Conservation (phyloP, 139 green algal species). For the Astrephomene gubernaculifera region DNA sequence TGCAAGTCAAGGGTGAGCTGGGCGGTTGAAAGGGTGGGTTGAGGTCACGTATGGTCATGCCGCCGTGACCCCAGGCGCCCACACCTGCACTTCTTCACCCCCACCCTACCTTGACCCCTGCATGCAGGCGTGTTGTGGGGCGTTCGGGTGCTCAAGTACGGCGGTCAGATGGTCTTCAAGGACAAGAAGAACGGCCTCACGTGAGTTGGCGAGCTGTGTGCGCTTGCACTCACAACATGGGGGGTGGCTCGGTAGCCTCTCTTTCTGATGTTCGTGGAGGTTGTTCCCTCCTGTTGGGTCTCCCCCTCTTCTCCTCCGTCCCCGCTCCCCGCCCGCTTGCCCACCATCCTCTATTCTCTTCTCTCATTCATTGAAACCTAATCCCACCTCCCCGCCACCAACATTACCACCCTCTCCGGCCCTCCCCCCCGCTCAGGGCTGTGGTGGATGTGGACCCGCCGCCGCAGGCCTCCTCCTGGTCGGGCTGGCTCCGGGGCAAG, state of each 20-base stretch:
- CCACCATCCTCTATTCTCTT: neutral
- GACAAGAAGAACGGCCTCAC: constrained; percentile 64
- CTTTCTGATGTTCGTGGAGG: neutral
- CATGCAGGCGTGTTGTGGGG: constrained; percentile 67
- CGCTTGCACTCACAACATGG: neutral
- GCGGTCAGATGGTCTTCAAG: constrained; percentile 68
- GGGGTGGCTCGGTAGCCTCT: neutral
- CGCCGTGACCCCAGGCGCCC: too few relatives aligned
- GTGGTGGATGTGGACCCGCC: constrained; percentile 62
- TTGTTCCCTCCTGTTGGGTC: neutral
- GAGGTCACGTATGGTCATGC: too few relatives aligned
- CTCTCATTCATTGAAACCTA: neutral
- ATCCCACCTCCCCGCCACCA: neutral
- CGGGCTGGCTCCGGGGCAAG: constrained; percentile 44
- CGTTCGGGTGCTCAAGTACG: constrained; percentile 71
- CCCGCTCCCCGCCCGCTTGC: neutral
- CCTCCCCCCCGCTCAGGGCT: constrained; percentile 41
- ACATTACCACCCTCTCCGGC: neutral
- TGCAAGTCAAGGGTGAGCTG: constrained; percentile 58
- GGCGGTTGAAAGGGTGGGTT: neutral
- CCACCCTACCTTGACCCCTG: neutral
- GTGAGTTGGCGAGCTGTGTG: constrained; percentile 1
- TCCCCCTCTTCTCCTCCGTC: neutral
- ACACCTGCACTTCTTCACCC: too few relatives aligned
- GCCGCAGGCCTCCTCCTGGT: constrained; percentile 24